Evolutionary conservation across 1,284 basidiomycete genomes (phyloP).

Genomic region (Ustilago tritici): DNA sequence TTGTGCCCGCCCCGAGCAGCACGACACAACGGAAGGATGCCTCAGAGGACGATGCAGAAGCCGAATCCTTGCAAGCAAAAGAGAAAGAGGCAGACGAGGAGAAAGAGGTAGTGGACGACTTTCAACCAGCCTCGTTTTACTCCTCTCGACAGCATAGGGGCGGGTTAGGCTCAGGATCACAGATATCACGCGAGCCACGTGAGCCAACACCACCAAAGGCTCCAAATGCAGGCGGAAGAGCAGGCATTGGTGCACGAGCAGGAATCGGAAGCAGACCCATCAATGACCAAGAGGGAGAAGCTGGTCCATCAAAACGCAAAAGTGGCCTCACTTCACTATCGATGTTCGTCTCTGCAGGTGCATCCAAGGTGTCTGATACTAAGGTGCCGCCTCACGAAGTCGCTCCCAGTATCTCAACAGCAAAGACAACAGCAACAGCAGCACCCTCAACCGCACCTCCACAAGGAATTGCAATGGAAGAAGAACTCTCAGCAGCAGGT

Average conservation of each 20-base stretch:
- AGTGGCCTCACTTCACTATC: conserved; percentile 50
- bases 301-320: conserved; percentile 19
- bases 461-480: not conserved
- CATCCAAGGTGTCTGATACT: conserved; percentile 20
- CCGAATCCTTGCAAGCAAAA: not conserved
- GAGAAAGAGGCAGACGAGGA: not conserved
- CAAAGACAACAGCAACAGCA: not conserved
- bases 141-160: conserved; percentile 13
- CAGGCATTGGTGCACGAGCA: conserved; percentile 38
- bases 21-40: not conserved
- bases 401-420: not conserved
- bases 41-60: not conserved
- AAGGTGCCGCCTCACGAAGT: conserved; percentile 12
- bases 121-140: conserved; percentile 35
- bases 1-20: conserved; percentile 30
- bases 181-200: conserved; percentile 2
- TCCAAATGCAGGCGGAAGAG: conserved; percentile 5
- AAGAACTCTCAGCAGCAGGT: conserved; percentile 21
- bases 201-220: conserved; percentile 4
- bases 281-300: conserved; percentile 4
- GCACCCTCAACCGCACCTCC: not conserved
- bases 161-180: conserved; percentile 16
- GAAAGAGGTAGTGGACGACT: conserved; percentile 21
- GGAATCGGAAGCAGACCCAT: conserved; percentile 26
- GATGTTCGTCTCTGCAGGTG: conserved; percentile 47